A percentile compares a stretch with the other conserved stretches of the same genome.
Evolutionary conservation across 176 grass and related monocot species (phyloP).

Genomic region (Thinopyrum elongatum): DNA sequence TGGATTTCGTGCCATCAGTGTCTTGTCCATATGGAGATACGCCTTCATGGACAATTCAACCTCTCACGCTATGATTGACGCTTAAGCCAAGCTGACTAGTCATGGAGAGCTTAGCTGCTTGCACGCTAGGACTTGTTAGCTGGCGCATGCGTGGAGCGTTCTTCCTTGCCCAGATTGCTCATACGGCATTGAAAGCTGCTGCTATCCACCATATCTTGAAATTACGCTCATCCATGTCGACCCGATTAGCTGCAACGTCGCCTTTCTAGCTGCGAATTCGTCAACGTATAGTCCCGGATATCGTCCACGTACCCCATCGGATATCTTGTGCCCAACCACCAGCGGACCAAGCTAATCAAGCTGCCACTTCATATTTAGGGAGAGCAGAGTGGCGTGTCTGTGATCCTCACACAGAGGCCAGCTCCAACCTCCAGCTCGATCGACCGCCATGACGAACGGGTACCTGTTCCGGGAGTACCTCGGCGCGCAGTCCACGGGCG

Average conservation of each 20-base stretch:
- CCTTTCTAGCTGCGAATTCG: not conserved
- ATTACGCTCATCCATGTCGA: not conserved
- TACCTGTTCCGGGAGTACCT: not conserved
- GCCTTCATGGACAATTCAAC: too few relatives aligned
- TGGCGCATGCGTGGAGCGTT: not conserved
- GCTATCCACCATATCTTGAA: not conserved
- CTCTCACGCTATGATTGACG: not conserved
- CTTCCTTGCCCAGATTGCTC: not conserved
- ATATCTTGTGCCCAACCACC: not conserved
- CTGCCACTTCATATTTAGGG: not conserved
- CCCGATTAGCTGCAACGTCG: not conserved
- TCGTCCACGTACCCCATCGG: not conserved
- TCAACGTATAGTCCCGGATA: not conserved
- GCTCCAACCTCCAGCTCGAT: too few relatives aligned
- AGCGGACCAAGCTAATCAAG: not conserved
- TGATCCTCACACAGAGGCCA: not conserved
- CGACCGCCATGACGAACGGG: not conserved
- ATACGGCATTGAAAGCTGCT: not conserved
- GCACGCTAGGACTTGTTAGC: not conserved
- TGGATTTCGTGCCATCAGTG: too few relatives aligned
- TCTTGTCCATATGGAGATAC: too few relatives aligned
- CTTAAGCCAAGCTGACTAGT: not conserved
- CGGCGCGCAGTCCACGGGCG: not conserved
- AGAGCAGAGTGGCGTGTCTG: too few relatives aligned
- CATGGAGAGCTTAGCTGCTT: not conserved